Evolutionary conservation across 202 grass and related monocot genomes (phyloP).

Genomic region (Musa balbisiana): DNA sequence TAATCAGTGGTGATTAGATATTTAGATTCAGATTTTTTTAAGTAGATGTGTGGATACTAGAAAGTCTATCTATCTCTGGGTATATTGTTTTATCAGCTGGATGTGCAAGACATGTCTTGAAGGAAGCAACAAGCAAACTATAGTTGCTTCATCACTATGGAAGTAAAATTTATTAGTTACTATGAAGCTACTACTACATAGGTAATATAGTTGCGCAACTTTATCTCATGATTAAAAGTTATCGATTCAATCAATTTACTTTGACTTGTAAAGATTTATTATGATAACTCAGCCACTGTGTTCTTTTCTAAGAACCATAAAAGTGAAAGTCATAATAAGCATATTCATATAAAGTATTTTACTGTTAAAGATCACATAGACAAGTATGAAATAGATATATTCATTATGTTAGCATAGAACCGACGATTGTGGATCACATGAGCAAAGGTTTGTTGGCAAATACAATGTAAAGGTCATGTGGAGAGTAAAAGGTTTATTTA

Average conservation of each 20-base stretch:
- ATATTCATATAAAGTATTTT: too few relatives aligned
- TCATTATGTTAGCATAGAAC: background rate
- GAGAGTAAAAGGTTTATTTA: background rate
- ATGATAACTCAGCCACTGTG: background rate
- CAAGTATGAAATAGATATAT: background rate
- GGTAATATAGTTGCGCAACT: background rate
- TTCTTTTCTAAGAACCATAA: background rate
- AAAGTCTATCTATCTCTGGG: too few relatives aligned
- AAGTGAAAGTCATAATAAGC: background rate
- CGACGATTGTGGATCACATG: background rate
- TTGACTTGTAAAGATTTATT: background rate
- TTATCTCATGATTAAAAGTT: background rate
- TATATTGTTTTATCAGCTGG: too few relatives aligned
- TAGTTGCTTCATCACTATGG: too few relatives aligned
- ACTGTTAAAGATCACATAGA: too few relatives aligned
- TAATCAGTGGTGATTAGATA: too few relatives aligned
- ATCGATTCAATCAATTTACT: background rate
- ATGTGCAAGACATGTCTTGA: too few relatives aligned
- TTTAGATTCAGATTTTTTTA: too few relatives aligned
- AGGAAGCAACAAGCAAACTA: too few relatives aligned
- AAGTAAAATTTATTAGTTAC: too few relatives aligned
- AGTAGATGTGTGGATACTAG: too few relatives aligned
- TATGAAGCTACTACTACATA: too few relatives aligned
- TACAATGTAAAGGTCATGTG: background rate
- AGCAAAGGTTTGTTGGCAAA: background rate